These are phyloP conservation scores for Scheffersomyces coipomensis DNA, from an alignment of 805 yeast species.

Conservation along the genomic window DNA sequence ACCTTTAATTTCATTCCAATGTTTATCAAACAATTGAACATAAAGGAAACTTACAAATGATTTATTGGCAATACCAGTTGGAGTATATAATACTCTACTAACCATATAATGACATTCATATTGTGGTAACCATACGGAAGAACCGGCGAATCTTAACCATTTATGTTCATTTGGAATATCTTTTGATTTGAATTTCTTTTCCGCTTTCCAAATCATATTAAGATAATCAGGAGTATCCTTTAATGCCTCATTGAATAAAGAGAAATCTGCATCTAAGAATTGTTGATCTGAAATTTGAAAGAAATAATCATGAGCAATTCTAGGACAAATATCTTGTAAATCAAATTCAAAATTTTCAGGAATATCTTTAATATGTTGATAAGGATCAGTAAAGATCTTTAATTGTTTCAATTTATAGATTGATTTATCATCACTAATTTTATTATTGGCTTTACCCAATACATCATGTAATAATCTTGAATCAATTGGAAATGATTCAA, in stretches of 20 bases:
- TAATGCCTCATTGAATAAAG: constrained; percentile 9
- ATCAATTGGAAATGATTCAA: constrained; percentile 8
- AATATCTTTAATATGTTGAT: constrained; percentile 4
- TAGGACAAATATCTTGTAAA: constrained; percentile 12
- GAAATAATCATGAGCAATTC: constrained; percentile 8
- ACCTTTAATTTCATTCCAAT: constrained; percentile 22
- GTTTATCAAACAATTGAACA: constrained; percentile 19
- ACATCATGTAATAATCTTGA: background rate
- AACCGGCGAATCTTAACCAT: constrained; percentile 33
- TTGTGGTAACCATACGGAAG: constrained; percentile 31
- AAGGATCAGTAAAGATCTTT: constrained; percentile 17
- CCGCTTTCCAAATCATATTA: constrained; percentile 14
- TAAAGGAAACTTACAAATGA: constrained; percentile 24
- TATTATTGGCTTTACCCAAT: background rate
- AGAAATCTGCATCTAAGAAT: constrained; percentile 15
- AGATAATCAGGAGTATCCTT: constrained; percentile 5
- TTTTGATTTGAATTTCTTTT: constrained; percentile 14
- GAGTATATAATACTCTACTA: constrained; percentile 25
- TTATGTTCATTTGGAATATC: constrained; percentile 18
- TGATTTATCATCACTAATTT: background rate
- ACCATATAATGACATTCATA: constrained; percentile 30
- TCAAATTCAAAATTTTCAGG: constrained; percentile 8
- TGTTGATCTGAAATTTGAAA: constrained; percentile 13
- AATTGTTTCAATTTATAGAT: constrained; percentile 5
- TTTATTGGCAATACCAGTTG: constrained; percentile 19